These are phyloP conservation scores for Colletotrichum magnum DNA, from an alignment of 2,329 filamentous ascomycete species.

Conservation along the genomic window DNA sequence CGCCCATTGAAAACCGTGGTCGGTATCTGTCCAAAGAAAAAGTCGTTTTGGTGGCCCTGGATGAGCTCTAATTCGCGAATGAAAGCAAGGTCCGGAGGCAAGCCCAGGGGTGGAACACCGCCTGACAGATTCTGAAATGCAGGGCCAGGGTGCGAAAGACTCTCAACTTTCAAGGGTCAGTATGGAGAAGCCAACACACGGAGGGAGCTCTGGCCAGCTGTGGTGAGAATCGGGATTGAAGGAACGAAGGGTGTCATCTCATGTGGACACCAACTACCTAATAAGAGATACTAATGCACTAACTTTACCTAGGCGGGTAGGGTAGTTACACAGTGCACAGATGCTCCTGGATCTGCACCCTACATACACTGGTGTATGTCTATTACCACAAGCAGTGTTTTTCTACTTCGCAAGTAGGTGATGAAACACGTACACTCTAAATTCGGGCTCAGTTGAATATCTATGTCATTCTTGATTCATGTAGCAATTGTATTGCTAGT, in stretches of 20 bases:
- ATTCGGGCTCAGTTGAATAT: no score
- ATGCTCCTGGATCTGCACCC: no score
- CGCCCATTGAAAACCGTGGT: neutral
- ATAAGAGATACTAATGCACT: no score
- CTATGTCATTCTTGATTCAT: no score
- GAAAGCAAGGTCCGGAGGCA: neutral
- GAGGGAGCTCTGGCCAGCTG: neutral
- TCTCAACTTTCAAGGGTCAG: neutral
- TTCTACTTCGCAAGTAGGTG: no score
- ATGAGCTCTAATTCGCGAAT: neutral
- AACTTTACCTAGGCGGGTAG: neutral
- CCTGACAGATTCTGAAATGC: no score
- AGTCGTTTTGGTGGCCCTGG: neutral
- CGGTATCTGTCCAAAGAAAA: neutral
- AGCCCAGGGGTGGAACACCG: neutral
- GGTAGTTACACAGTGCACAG: no score
- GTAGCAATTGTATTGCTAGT: no score
- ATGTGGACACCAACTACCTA: constrained; percentile 7
- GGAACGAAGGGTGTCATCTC: neutral
- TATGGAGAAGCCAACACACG: neutral
- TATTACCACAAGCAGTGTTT: no score
- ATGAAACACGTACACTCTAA: no score
- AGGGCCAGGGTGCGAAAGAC: no score
- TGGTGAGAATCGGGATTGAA: neutral
- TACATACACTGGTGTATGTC: no score